These are phyloP conservation scores for Amphibolis antarctica DNA, from an alignment of 106 monocot genomes.

Conservation along the genomic window DNA sequence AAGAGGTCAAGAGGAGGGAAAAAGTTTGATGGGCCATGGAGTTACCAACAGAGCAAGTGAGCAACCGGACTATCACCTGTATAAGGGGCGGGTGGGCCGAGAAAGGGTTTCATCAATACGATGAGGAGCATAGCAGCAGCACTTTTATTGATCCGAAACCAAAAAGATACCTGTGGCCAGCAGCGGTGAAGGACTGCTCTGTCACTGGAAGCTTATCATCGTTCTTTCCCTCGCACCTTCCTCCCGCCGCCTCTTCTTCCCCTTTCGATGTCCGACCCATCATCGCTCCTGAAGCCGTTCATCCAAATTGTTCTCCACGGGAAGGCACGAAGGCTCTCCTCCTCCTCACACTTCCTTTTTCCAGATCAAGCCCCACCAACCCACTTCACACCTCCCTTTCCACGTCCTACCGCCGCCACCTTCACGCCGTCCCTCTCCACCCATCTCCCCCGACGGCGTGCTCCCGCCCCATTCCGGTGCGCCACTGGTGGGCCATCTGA, in stretches of 20 bases:
- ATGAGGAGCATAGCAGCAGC: too few relatives aligned
- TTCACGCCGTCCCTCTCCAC: background rate
- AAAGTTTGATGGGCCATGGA: too few relatives aligned
- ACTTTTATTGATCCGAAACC: too few relatives aligned
- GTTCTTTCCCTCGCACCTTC: background rate
- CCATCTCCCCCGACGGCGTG: background rate
- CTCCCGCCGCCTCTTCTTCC: background rate
- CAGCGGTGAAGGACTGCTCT: background rate
- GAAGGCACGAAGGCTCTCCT: background rate
- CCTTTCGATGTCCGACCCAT: conserved; percentile 1
- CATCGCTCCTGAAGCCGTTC: background rate
- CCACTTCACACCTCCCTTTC: background rate
- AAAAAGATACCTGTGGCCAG: too few relatives aligned
- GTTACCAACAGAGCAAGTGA: too few relatives aligned
- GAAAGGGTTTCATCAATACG: too few relatives aligned
- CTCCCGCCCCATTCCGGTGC: conserved; percentile 11
- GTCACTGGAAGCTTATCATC: background rate
- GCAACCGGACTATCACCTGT: too few relatives aligned
- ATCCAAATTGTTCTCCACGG: background rate
- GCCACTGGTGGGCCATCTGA: conserved; percentile 23
- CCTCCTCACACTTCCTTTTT: background rate
- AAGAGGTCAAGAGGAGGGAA: too few relatives aligned
- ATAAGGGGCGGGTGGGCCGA: too few relatives aligned
- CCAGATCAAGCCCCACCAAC: background rate
- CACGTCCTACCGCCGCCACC: background rate